Percentiles rank a stretch among this genome's conserved stretches.
Conservation (phyloP, 495 filamentous ascomycete species). For the Penicillium coffeae region DNA sequence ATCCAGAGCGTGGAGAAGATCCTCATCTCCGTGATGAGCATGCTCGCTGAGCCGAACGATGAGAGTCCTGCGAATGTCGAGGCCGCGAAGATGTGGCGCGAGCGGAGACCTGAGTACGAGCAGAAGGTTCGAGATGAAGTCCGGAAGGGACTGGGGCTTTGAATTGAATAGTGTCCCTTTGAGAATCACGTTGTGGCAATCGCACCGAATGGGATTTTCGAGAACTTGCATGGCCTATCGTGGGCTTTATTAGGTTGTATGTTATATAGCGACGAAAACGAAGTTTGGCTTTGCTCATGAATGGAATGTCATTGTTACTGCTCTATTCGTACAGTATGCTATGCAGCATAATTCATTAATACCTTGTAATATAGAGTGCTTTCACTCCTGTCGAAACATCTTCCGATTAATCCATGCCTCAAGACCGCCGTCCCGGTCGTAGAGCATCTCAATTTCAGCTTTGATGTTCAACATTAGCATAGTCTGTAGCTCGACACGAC, state of each 20-base stretch:
- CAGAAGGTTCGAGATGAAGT: slow-evolving; percentile 78
- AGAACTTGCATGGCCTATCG: slow-evolving; percentile 17
- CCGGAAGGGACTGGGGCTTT: slow-evolving; percentile 57
- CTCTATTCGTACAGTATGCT: too few species aligned
- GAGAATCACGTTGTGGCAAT: slow-evolving; percentile 17
- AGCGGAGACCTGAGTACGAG: slow-evolving; percentile 80
- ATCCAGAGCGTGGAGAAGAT: slow-evolving; percentile 99
- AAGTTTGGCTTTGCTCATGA: slow-evolving; percentile 8
- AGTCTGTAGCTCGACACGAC: slow-evolving; percentile 66
- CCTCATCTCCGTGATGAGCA: slow-evolving; percentile 94
- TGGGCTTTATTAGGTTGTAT: neutral
- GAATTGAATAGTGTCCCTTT: slow-evolving; percentile 3
- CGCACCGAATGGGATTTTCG: slow-evolving; percentile 15
- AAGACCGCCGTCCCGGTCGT: slow-evolving; percentile 54
- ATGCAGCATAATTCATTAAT: slow-evolving; percentile 1
- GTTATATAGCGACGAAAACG: neutral
- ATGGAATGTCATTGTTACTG: neutral
- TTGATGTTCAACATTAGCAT: slow-evolving; percentile 89
- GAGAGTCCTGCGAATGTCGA: slow-evolving; percentile 98
- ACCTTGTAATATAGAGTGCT: neutral
- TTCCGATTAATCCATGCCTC: slow-evolving; percentile 60
- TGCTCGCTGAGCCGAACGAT: slow-evolving; percentile 98
- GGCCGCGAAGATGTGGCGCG: slow-evolving; percentile 98
- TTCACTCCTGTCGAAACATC: slow-evolving; percentile 29
- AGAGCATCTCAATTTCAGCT: slow-evolving; percentile 83